phyloP scores from a whole-genome alignment of 805 yeast genomes.

The Saccharomycopsis fermentans region DNA sequence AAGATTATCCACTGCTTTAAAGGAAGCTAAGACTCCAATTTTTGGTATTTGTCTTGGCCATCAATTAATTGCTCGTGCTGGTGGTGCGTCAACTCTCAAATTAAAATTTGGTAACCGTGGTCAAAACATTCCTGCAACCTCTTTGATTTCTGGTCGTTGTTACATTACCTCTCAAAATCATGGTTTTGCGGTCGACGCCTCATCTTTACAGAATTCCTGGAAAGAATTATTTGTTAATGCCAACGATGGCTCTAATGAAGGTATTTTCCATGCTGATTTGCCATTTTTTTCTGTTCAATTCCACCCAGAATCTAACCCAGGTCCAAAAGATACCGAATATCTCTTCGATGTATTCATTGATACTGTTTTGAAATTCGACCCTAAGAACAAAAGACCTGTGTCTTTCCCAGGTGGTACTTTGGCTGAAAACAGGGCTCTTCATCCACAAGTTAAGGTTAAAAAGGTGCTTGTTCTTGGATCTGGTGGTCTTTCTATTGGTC shows the following conservation, averaged over 20 bases:
- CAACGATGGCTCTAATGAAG: constrained; percentile 96
- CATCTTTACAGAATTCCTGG: constrained; percentile 73
- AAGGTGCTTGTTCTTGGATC: constrained; percentile 92
- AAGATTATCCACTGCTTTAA: constrained; percentile 47
- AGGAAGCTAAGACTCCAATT: constrained; percentile 69
- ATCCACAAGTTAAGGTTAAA: constrained; percentile 80
- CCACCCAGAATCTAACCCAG: constrained; percentile 99
- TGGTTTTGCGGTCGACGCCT: constrained; percentile 91
- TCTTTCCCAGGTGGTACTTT: constrained; percentile 83
- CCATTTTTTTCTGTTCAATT: constrained; percentile 97
- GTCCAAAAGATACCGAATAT: constrained; percentile 98
- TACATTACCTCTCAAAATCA: constrained; percentile 98
- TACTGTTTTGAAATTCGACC: constrained; percentile 58
- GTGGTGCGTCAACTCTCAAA: constrained; percentile 88
- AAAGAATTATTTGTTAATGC: constrained; percentile 90
- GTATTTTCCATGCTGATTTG: constrained; percentile 80
- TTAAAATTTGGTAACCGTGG: constrained; percentile 98
- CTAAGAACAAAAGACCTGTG: constrained; percentile 52
- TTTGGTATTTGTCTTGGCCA: constrained; percentile 99
- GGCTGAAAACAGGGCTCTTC: constrained; percentile 62
- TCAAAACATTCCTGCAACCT: constrained; percentile 94
- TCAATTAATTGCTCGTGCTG: constrained; percentile 88
- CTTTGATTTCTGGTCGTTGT: constrained; percentile 84
- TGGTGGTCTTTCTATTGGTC: constrained; percentile 97
- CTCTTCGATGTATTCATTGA: constrained; percentile 87